Evolutionary conservation across 1,284 basidiomycete species (phyloP), one percentile per base, ranked within the genome.

Genomic region (Wolfiporia cocos): DNA sequence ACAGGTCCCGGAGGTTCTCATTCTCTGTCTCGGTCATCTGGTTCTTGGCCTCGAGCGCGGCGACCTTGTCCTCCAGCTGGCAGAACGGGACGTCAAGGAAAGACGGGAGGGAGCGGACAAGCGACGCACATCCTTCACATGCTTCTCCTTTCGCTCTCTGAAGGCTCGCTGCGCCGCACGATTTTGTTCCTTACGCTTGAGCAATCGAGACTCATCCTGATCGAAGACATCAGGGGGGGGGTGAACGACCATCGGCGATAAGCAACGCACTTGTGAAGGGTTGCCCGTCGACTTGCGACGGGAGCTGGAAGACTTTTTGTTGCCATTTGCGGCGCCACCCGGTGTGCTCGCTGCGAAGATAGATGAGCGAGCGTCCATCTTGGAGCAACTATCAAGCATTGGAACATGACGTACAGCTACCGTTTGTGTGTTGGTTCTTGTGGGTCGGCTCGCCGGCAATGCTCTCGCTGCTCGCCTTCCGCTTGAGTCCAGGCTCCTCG

Each of bases 141-240:
- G 88, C 55, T 86, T 88, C 65, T 92, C 87, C 66, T 91, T 91
- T 43, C 88, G 76, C 60, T 91, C 87, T 37, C 87, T 71, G 65
- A 91, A 92, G 1, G 88, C 88, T 41, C 87, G 76, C 58, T 92
- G 88, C 10, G 87, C 87, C 1, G 88, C 88, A 37, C 87, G 72
- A 52, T 92, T 92, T 62, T 92, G 87, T 55, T 91, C 88, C 63
- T 92, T 92, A 48, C 87, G 81, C 57, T 89, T 90, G 48, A 86
- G 50, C 4, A 89, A 64, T 18, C 86, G 75, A 7, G 71, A 63
- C 53, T 89, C 86, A 49, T 91, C 86, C 66, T 86, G 67, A 37
- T 33, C 15, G 19, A 34, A 36, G 11, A 22, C n/a, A n/a, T n/a
- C n/a, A n/a, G n/a, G n/a, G n/a, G 29, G 23, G 20, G 31, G 12